Percentiles rank a stretch among this genome's conserved stretches.
Evolutionary conservation across 2,329 filamentous ascomycete genomes (phyloP).

Genomic region (Didymosphaeria variabile): DNA sequence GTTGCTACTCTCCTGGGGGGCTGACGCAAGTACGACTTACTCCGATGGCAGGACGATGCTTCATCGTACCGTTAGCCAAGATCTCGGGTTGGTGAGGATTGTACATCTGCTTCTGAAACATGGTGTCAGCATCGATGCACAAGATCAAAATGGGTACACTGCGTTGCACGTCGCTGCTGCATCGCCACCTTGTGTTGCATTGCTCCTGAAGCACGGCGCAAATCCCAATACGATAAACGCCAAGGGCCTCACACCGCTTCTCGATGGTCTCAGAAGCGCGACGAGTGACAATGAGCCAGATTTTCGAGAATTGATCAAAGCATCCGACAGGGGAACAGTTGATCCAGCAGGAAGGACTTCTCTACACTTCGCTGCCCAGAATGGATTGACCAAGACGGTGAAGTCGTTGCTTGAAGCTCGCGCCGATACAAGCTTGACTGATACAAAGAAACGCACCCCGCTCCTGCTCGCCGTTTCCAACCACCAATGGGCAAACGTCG

Average conservation of each 20-base stretch:
- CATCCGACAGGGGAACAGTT: constrained; percentile 30
- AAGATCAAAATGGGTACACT: constrained; percentile 37
- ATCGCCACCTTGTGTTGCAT: constrained; percentile 33
- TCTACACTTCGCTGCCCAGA: constrained; percentile 41
- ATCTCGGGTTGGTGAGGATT: constrained; percentile 28
- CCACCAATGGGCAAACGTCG: constrained; percentile 40
- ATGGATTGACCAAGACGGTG: constrained; percentile 34
- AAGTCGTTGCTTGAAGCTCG: constrained; percentile 33
- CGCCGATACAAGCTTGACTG: constrained; percentile 32
- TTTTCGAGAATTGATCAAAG: constrained; percentile 34
- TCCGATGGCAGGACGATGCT: constrained; percentile 42
- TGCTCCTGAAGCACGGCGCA: constrained; percentile 36
- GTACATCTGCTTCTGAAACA: constrained; percentile 34
- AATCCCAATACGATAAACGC: constrained; percentile 28
- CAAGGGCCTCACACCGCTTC: constrained; percentile 34
- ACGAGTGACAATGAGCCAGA: constrained; percentile 33
- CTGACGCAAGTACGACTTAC: constrained; percentile 32
- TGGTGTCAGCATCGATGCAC: constrained; percentile 32
- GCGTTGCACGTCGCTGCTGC: constrained; percentile 38
- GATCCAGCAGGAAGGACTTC: constrained; percentile 30
- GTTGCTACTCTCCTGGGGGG: constrained; percentile 36
- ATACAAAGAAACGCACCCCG: constrained; percentile 37
- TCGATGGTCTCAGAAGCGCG: constrained; percentile 23
- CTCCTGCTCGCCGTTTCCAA: constrained; percentile 40
- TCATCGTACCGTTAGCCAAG: constrained; percentile 34